Evolutionary conservation across 139 green algal genomes (phyloP).

Genomic region (Pleodorina starrii): DNA sequence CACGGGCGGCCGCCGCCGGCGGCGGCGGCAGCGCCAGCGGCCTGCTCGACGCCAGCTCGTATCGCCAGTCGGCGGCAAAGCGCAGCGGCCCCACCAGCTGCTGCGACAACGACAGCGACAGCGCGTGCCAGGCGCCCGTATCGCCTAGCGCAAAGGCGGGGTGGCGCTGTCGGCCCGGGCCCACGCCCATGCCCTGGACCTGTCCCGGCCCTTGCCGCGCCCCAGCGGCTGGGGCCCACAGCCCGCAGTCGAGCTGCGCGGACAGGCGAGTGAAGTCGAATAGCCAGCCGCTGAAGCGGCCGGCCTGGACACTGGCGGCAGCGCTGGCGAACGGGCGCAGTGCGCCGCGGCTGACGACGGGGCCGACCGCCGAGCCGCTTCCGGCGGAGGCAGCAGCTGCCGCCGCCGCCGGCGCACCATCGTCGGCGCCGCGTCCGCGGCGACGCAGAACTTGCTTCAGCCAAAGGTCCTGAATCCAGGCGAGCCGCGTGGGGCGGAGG

Average conservation of each 20-base stretch:
- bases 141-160: constrained; percentile 79
- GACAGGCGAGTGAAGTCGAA: constrained; percentile 61
- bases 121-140: constrained; percentile 77
- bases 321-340: constrained; percentile 59
- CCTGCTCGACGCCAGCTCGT: constrained; percentile 68
- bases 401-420: background rate
- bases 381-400: background rate
- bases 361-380: background rate
- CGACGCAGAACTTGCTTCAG: background rate
- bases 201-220: background rate
- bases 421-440: background rate
- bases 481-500: background rate
- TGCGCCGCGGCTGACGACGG: background rate
- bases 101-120: constrained; percentile 76
- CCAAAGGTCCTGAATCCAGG: constrained; percentile 32
- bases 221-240: constrained; percentile 9
- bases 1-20: background rate
- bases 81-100: constrained; percentile 85
- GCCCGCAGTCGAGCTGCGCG: constrained; percentile 55
- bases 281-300: constrained; percentile 55
- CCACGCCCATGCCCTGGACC: background rate
- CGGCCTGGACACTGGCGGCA: constrained; percentile 57
- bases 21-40: constrained; percentile 13
- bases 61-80: constrained; percentile 72
- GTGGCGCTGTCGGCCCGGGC: constrained; percentile 30